A percentile compares a stretch with the other conserved stretches of the same genome.
Evolutionary conservation across 768 basidiomycete species (phyloP).

Genomic region (Russula olivacea): DNA sequence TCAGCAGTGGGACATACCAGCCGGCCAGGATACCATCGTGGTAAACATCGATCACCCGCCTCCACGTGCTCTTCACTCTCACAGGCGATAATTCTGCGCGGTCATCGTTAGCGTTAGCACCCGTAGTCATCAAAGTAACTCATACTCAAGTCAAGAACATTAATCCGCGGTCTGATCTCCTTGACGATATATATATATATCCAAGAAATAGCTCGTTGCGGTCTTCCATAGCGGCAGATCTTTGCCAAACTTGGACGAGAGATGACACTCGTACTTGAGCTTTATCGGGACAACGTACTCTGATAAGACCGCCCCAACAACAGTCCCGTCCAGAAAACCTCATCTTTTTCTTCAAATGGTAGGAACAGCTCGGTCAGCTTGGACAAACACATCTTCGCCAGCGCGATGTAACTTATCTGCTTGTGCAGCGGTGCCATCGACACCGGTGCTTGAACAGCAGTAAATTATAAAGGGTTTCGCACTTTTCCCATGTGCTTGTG

Average conservation of each 20-base stretch:
- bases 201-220: conserved; percentile 33
- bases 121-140: too few species aligned
- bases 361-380: conserved; percentile 50
- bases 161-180: conserved; percentile 52
- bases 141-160: conserved; percentile 45
- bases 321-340: conserved; percentile 70
- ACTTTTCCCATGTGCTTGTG: too few species aligned
- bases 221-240: conserved; percentile 85
- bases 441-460: conserved; percentile 26
- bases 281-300: conserved; percentile 69
- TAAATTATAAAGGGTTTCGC: too few species aligned
- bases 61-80: conserved; percentile 78
- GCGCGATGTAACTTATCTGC: conserved; percentile 80
- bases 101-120: conserved; percentile 33
- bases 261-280: too few species aligned
- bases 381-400: conserved; percentile 83
- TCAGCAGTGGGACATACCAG: too few species aligned
- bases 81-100: conserved; percentile 55
- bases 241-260: conserved; percentile 79
- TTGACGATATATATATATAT: conserved; percentile 40
- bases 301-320: conserved; percentile 66
- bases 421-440: conserved; percentile 43
- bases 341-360: conserved; percentile 52
- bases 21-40: too few species aligned
- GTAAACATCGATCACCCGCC: conserved; percentile 41